phyloP scores from a whole-genome alignment of 192 early-diverging fungal genomes.

The Coemansia sp. region DNA sequence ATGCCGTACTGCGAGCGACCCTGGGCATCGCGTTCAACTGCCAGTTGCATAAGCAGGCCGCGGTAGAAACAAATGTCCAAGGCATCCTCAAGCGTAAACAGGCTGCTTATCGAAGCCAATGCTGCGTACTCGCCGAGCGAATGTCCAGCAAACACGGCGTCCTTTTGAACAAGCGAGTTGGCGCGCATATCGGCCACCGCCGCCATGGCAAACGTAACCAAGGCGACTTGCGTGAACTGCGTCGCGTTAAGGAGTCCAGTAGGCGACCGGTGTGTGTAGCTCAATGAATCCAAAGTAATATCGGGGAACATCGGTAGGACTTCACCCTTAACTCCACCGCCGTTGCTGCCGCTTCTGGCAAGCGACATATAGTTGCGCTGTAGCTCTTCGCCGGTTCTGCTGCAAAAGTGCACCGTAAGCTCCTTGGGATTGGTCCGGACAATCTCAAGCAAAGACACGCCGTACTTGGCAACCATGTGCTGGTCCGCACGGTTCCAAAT shows the following conservation, averaged over 20 bases:
- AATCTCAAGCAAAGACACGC: conserved; percentile 87
- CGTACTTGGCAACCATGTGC: conserved; percentile 86
- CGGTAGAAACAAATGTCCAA: conserved; percentile 93
- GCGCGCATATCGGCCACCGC: conserved; percentile 85
- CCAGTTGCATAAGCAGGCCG: conserved; percentile 95
- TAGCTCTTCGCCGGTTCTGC: conserved; percentile 78
- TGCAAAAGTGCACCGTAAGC: conserved; percentile 75
- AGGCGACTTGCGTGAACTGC: conserved; percentile 91
- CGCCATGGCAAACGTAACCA: conserved; percentile 84
- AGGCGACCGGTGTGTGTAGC: conserved; percentile 81
- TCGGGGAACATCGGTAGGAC: conserved; percentile 23
- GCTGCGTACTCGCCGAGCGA: conserved; percentile 92
- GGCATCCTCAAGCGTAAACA: conserved; percentile 76
- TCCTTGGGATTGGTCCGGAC: conserved; percentile 80
- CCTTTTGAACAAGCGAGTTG: conserved; percentile 77
- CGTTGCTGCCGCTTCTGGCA: not conserved
- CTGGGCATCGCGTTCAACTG: conserved; percentile 74
- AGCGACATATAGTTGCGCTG: conserved; percentile 72
- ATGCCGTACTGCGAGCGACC: conserved; percentile 92
- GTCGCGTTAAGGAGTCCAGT: conserved; percentile 86
- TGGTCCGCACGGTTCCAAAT: conserved; percentile 92
- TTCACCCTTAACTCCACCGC: not conserved
- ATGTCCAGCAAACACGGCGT: conserved; percentile 89
- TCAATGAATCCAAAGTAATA: conserved; percentile 71
- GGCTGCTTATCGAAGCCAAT: conserved; percentile 76